Base-by-base conservation (phyloP, 768 basidiomycete genomes). In the Xanthoconium purpureum region DNA sequence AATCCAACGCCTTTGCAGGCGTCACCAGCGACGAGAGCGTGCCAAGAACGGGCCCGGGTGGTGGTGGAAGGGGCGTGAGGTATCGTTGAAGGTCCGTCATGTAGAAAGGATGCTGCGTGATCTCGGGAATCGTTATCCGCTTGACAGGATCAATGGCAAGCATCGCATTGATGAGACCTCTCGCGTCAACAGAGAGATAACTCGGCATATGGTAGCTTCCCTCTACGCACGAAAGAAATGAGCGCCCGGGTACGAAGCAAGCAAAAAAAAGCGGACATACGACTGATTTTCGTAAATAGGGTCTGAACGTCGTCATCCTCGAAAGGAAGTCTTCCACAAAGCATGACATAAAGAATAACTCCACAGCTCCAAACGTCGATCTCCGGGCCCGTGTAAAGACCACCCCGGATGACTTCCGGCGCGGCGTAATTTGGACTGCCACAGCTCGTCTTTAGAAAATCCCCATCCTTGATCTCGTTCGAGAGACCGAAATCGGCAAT, bases 371-470 rank as follows among this genome's bases (percentile, higher is more conserved):
- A 99, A 12, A 98, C 24, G 30, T 17, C 6, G 30, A 47, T 46
- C 32, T 70, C 96, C 95, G 98, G 82, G 75, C 98, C 98, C 83
- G 98, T 90, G 75, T 97, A 98, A 9, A 95, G 80, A 30, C 91
- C 91, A 6, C 97, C 97, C 17, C 88, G 84, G 61, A 99, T 97
- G 65, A 99, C 96, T 68, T 99, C 97, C 2, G 97, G 97, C 0
- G 97, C 96, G 53, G 97, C 97, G 65, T 99, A 99, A 71, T 99
- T 98, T 1, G 97, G 97, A 69, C 92, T 94, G 1, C 97, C 96
- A 71, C 97, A 99, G 98, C 70, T 98, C 94, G 62, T 97, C 97
- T 74, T 98, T 24, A 24, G 24, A 24, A 24, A 98, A 68, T 94
- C 93, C 1, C 97, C 97, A 64, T 98, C 96, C 65, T 87, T 88